Conservation (phyloP, 192 early-diverging fungal genomes). For the Dissophora ornata region DNA sequence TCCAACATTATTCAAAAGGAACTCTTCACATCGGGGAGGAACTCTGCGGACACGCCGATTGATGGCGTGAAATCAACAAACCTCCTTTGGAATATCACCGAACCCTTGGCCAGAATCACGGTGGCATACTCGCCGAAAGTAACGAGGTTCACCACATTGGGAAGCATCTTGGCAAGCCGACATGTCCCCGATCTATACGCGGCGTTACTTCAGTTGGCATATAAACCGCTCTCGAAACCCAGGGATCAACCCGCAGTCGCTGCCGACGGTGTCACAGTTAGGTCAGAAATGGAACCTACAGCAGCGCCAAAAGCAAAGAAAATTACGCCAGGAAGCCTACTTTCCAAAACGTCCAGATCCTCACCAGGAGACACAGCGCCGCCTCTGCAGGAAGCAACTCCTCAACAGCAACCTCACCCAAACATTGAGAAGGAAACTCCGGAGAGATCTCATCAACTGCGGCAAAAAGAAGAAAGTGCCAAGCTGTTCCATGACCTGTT, state of each 20-base stretch:
- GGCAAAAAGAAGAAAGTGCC: slow-evolving; percentile 56
- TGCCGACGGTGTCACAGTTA: no score
- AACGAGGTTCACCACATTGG: slow-evolving; percentile 65
- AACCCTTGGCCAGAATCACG: slow-evolving; percentile 40
- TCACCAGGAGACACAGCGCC: neutral
- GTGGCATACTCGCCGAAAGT: slow-evolving; percentile 25
- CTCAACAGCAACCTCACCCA: neutral
- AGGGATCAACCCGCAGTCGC: neutral
- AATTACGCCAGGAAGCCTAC: slow-evolving; percentile 12
- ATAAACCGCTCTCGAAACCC: slow-evolving; percentile 65
- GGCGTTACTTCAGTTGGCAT: slow-evolving; percentile 73
- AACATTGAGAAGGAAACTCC: neutral
- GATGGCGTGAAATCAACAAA: slow-evolving; percentile 5
- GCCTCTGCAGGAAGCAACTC: neutral
- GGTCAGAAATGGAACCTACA: neutral
- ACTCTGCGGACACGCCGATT: neutral
- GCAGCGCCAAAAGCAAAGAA: slow-evolving; percentile 1
- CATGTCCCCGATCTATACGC: slow-evolving; percentile 76
- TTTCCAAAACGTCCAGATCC: slow-evolving; percentile 2
- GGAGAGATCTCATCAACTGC: slow-evolving; percentile 1
- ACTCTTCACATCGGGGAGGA: slow-evolving; percentile 17
- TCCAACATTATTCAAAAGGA: slow-evolving; percentile 63
- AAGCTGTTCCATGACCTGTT: slow-evolving; percentile 46
- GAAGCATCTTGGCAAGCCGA: slow-evolving; percentile 63
- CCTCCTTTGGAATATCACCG: slow-evolving; percentile 29